phyloP scores from a whole-genome alignment of 164 flowering plant genomes.

The Stephania japonica region DNA sequence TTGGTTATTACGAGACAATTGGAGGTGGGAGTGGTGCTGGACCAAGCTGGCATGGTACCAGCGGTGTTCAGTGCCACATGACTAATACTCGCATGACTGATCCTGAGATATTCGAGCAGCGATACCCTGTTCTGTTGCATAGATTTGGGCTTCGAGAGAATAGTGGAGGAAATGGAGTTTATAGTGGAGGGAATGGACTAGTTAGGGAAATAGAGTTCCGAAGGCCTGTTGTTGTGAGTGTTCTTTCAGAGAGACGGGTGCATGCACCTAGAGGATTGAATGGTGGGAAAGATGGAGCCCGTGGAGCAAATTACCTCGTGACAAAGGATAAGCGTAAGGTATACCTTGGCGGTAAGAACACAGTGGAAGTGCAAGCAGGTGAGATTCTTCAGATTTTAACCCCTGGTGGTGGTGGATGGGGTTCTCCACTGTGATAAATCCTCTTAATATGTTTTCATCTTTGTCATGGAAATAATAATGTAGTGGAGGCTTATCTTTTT shows the following conservation, averaged over 20 bases:
- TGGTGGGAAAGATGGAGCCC: slow-evolving; percentile 80
- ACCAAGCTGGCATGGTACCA: slow-evolving; percentile 90
- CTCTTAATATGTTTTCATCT: not conserved
- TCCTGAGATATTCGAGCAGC: slow-evolving; percentile 97
- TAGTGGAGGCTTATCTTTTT: not conserved
- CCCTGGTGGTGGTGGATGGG: slow-evolving; percentile 99
- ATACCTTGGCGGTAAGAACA: slow-evolving; percentile 90
- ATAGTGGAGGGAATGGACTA: slow-evolving; percentile 89
- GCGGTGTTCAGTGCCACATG: slow-evolving; percentile 98
- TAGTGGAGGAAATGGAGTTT: slow-evolving; percentile 82
- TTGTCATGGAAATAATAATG: not conserved
- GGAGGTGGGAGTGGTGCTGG: slow-evolving; percentile 99
- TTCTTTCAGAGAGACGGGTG: slow-evolving; percentile 94
- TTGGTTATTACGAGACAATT: slow-evolving; percentile 95
- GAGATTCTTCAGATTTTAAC: slow-evolving; percentile 82
- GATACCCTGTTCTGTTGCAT: slow-evolving; percentile 86
- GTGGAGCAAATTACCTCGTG: slow-evolving; percentile 73
- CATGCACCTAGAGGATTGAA: slow-evolving; percentile 89
- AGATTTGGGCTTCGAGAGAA: slow-evolving; percentile 70
- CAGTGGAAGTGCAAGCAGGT: slow-evolving; percentile 66
- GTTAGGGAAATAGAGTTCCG: slow-evolving; percentile 89
- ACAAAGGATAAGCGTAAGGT: slow-evolving; percentile 59
- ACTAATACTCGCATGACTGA: slow-evolving; percentile 97
- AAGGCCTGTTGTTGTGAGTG: slow-evolving; percentile 75
- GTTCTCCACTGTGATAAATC: slow-evolving; percentile 29